Conservation (phyloP, 441 rosid species). For the Macaranga tanarius region DNA sequence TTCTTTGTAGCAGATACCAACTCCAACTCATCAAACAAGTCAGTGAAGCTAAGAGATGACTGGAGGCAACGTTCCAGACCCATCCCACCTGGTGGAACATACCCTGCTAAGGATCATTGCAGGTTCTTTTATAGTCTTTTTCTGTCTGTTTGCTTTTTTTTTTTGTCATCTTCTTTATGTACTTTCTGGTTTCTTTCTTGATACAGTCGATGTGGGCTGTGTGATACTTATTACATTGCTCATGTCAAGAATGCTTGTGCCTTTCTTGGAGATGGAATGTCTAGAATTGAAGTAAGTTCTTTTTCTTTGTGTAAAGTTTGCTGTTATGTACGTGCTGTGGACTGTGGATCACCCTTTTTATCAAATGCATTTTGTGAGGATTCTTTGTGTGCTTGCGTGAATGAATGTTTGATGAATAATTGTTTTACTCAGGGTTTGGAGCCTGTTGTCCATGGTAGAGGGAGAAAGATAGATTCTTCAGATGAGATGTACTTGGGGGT, state of each 20-base stretch:
- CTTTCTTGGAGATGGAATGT: conserved; percentile 95
- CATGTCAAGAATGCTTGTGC: conserved; percentile 95
- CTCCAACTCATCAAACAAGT: conserved; percentile 33
- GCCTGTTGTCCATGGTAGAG: conserved; percentile 88
- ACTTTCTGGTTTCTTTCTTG: neutral
- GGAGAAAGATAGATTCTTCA: conserved; percentile 60
- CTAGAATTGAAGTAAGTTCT: conserved; percentile 70
- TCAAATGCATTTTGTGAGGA: neutral
- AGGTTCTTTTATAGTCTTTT: conserved; percentile 40
- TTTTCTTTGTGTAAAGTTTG: neutral
- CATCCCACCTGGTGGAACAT: conserved; percentile 79
- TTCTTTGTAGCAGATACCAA: conserved; percentile 30
- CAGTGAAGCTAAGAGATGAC: conserved; percentile 66
- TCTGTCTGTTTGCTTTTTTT: neutral
- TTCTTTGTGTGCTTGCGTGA: neutral
- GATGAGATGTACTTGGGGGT: conserved; percentile 89
- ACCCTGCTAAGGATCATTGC: conserved; percentile 98
- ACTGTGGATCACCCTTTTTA: neutral
- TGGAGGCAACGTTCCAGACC: conserved; percentile 89
- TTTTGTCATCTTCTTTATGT: neutral
- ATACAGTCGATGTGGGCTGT: conserved; percentile 78
- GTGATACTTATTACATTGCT: conserved; percentile 90
- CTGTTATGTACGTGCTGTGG: neutral
- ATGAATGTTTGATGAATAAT: conserved; percentile 8
- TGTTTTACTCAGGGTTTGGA: conserved; percentile 55